phyloP scores from a whole-genome alignment of 2,329 filamentous ascomycete genomes.

The Huntiella bhutanensis region DNA sequence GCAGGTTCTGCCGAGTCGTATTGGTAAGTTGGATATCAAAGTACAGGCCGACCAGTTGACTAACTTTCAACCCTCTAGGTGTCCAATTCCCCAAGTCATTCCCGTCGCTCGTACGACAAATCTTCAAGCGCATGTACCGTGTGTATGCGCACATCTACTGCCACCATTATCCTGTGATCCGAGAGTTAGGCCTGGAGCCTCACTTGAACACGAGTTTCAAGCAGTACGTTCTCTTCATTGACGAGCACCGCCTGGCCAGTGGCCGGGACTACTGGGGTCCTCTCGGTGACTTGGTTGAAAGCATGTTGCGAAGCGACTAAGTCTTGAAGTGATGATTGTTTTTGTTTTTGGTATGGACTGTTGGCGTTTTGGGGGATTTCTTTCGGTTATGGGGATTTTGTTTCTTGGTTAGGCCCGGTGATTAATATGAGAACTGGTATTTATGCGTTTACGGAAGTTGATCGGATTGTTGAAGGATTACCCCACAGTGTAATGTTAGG shows the following conservation, averaged over 20 bases:
- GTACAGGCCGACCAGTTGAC: not conserved
- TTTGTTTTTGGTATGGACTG: not conserved
- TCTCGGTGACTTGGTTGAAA: constrained; percentile 86
- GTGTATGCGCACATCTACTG: constrained; percentile 99
- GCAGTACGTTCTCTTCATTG: constrained; percentile 96
- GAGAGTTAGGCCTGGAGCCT: constrained; percentile 84
- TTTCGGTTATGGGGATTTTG: not conserved
- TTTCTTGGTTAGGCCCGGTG: not conserved
- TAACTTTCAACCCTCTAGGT: constrained; percentile 27
- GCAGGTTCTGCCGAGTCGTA: constrained; percentile 80
- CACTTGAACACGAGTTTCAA: constrained; percentile 99
- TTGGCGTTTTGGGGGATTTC: not conserved
- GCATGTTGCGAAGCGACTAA: constrained; percentile 85
- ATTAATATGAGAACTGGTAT: not conserved
- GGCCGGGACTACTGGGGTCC: constrained; percentile 97
- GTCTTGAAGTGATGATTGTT: not conserved
- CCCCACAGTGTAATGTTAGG: not conserved
- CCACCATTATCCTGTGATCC: constrained; percentile 94
- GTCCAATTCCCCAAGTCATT: constrained; percentile 93
- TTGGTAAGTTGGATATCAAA: constrained; percentile 33
- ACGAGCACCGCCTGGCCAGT: constrained; percentile 81
- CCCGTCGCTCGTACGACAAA: constrained; percentile 70
- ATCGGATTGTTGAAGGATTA: not conserved
- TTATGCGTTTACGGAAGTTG: not conserved
- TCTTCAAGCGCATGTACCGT: constrained; percentile 97